Evolutionary conservation across 2,329 filamentous ascomycete genomes (phyloP).

Genomic region (Onygenales sp.): DNA sequence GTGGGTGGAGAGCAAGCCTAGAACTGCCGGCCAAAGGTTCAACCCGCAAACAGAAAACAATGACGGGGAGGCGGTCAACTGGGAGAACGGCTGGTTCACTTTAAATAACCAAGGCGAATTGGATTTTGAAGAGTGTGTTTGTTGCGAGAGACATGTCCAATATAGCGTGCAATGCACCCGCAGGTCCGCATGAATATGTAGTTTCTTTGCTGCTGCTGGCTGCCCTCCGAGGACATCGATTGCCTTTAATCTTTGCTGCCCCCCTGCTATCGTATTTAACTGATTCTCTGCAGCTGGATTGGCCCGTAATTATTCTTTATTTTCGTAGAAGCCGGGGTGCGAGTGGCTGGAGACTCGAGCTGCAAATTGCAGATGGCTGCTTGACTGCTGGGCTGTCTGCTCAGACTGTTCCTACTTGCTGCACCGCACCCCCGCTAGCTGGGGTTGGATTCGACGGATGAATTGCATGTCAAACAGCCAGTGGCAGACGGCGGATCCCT

Average conservation of each 20-base stretch:
- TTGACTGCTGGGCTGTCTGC: no score
- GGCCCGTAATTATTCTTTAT: no score
- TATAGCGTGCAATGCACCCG: no score
- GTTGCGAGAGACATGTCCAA: no score
- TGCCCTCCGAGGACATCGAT: not conserved
- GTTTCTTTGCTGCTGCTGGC: not conserved
- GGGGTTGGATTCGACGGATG: not conserved
- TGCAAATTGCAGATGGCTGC: not conserved
- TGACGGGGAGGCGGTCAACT: not conserved
- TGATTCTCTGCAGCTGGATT: no score
- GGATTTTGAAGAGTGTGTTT: no score
- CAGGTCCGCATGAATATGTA: no score
- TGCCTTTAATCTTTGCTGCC: not conserved
- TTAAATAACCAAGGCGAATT: no score
- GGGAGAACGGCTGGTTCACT: not conserved
- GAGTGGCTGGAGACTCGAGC: not conserved
- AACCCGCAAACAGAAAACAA: not conserved
- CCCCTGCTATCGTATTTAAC: not conserved
- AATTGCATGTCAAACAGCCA: no score
- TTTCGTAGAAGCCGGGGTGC: no score
- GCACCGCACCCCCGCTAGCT: not conserved
- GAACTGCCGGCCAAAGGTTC: not conserved
- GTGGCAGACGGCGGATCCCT: no score
- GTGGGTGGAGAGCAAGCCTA: not conserved
- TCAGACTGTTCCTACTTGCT: not conserved